Base-by-base conservation (phyloP, 169 alveolate genomes). In the Cryptosporidium meleagridis region DNA sequence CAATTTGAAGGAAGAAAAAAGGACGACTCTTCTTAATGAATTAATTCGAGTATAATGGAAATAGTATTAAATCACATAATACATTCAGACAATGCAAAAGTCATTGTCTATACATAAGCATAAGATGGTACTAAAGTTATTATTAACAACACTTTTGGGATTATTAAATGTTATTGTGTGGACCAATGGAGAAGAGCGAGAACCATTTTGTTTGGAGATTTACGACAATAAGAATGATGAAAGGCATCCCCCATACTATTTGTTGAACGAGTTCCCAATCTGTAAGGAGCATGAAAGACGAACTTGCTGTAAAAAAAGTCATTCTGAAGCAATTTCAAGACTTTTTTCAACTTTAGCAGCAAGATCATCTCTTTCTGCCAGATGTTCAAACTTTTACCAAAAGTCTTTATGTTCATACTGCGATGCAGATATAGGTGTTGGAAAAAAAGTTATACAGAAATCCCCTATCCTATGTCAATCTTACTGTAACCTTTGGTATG, bases 221-320 rank as follows among this genome's bases (percentile, higher is more conserved):
- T 73, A 33, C 26, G 29, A 55, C 70, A 37, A 80, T 16, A 65
- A 80, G 4, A 58, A 29, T 3, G 75, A 80, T 18, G 61, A 75
- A 59, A 80, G 18, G 39, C 75, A 80, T 37, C 67, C 2, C 23
- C 89, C 89, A 45, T 26, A 44, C 29, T 52, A 80, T 44, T 45
- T 37, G 23, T 26, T 35, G 31, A 31, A 65, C 45, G 69, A 80
- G 29, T 80, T 80, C 48, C 35, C 70, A 2, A 37, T 67, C 6
- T 80, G 89, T 29, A 80, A 80, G 26, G 89, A 80, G 31, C 89
- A 80, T 65, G 89, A 80, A 62, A 80, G 31, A 39, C 33, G 89
- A 65, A 80, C 89, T 3, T 80, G 89, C 35, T 80, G 89, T 61
- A 80, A 65, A 16, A 80, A 62, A 18, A 62, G 23, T 21, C 89